Evolutionary conservation across 2,329 filamentous ascomycete genomes (phyloP).

Genomic region (Sclerotiophoma versabilis): DNA sequence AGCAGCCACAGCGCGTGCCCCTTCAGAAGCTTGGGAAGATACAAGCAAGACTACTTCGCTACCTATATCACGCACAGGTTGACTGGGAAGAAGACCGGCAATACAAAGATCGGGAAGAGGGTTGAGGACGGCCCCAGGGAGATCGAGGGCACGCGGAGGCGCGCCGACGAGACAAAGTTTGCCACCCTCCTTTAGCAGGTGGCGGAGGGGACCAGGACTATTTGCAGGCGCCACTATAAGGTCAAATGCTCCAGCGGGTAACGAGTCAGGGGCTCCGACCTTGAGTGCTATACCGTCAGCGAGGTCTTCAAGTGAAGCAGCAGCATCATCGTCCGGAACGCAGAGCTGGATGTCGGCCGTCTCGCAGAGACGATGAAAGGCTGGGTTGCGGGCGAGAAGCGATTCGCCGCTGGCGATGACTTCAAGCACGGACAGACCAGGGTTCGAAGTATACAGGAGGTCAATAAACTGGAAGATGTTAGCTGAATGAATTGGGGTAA

Average conservation of each 20-base stretch:
- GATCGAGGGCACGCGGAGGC: not conserved
- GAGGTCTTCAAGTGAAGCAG: not conserved
- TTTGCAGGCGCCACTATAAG: not conserved
- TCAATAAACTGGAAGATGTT: not conserved
- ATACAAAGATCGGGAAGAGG: not conserved
- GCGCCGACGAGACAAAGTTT: not conserved
- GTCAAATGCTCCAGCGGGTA: not conserved
- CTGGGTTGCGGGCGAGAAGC: not conserved
- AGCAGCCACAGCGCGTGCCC: not conserved
- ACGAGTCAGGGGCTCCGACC: not conserved
- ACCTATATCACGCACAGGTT: not conserved
- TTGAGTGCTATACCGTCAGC: not conserved
- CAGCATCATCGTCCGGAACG: not conserved
- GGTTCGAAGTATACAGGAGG: not conserved
- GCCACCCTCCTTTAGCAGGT: not conserved
- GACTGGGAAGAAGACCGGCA: not conserved
- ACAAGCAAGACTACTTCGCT: not conserved
- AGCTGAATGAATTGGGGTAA: not conserved
- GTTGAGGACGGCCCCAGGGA: not conserved
- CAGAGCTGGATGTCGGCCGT: not conserved
- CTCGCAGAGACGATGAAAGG: not conserved
- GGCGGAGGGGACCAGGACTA: not conserved
- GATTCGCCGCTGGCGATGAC: not conserved
- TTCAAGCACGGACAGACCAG: not conserved
- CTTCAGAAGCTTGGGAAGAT: not conserved